A percentile compares a stretch with the other conserved stretches of the same genome.
These are phyloP conservation scores for Epichloe gansuensis DNA, from an alignment of 2,329 filamentous ascomycete genomes.

Conservation along the genomic window DNA sequence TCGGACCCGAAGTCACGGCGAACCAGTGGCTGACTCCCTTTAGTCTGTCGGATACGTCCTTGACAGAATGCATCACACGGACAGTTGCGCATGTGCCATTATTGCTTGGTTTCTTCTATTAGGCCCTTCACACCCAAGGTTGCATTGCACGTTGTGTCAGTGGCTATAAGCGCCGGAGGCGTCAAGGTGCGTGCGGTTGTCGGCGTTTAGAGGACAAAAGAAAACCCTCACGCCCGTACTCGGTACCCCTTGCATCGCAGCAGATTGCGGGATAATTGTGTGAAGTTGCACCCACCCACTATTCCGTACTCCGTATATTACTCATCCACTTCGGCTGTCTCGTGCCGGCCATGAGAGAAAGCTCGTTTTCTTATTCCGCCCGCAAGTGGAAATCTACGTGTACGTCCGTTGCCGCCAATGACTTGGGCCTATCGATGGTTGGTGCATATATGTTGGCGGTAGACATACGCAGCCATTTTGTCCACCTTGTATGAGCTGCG, in stretches of 20 bases:
- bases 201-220: not conserved
- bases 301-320: not conserved
- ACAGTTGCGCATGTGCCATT: not conserved
- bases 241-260: not conserved
- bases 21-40: not conserved
- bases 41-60: not conserved
- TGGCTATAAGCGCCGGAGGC: not conserved
- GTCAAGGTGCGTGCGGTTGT: not conserved
- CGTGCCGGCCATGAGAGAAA: not conserved
- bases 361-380: no score
- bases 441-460: no score
- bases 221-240: not conserved
- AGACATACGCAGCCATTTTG: no score
- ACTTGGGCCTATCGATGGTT: no score
- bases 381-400: no score
- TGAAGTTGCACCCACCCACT: not conserved
- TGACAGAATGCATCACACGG: not conserved
- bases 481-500: no score
- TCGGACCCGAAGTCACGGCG: constrained; percentile 6
- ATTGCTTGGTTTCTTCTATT: not conserved
- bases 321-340: not conserved
- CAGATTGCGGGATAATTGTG: not conserved
- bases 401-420: no score
- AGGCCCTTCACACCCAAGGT: not conserved
- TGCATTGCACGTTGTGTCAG: not conserved